Conservation (phyloP, 345 rosid species). For the Balakata baccata region DNA sequence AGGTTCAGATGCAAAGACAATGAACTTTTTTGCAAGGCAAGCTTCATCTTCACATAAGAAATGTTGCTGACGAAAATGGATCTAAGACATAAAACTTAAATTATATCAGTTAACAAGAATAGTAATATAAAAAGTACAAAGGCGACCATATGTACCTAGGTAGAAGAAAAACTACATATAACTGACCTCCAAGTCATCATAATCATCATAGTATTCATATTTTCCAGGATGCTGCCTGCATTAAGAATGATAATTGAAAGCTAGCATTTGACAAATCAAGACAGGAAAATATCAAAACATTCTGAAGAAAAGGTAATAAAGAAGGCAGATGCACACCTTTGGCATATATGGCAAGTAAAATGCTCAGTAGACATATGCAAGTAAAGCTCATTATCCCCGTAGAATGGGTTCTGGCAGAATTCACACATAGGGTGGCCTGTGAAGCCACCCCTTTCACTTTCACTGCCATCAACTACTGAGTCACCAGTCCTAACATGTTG, state of each 20-base stretch:
- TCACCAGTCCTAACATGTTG: constrained; percentile 29
- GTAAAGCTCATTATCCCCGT: constrained; percentile 32
- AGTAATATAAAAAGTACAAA: not conserved
- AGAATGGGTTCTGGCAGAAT: constrained; percentile 23
- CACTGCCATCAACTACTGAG: constrained; percentile 27
- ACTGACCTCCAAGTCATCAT: constrained; percentile 25
- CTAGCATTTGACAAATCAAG: not conserved
- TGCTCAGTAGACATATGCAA: constrained; percentile 31
- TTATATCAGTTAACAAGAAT: not conserved
- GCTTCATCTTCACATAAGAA: constrained; percentile 30
- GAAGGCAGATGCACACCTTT: constrained; percentile 11
- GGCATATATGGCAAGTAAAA: constrained; percentile 33
- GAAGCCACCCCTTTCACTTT: constrained; percentile 32
- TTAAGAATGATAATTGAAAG: not conserved
- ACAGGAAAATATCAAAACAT: not conserved
- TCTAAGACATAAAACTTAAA: constrained; percentile 14
- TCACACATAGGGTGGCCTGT: constrained; percentile 29
- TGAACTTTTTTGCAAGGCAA: constrained; percentile 30
- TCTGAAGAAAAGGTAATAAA: not conserved
- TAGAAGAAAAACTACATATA: not conserved
- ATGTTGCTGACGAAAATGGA: constrained; percentile 24
- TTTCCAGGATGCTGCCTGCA: constrained; percentile 29
- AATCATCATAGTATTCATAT: constrained; percentile 25
- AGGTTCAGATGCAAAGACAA: constrained; percentile 25
- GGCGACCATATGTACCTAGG: not conserved